These are phyloP conservation scores for Sporothrix protearum DNA, from an alignment of 2,329 filamentous ascomycete genomes.

Conservation along the genomic window DNA sequence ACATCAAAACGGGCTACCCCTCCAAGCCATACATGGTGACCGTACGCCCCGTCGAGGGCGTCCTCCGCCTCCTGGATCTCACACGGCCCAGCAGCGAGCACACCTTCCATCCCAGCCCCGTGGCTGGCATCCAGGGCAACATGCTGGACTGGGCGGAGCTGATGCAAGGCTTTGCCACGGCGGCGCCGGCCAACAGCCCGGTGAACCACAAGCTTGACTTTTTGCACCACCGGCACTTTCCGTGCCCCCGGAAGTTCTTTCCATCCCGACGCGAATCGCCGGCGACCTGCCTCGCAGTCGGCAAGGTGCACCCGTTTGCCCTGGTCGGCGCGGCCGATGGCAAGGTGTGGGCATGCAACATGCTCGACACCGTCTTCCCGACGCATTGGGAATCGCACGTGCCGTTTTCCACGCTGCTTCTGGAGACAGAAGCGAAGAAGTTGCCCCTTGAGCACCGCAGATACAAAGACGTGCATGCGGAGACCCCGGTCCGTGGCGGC, in stretches of 20 bases:
- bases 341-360: constrained; percentile 40
- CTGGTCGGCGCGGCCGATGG: constrained; percentile 51
- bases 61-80: constrained; percentile 52
- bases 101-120: constrained; percentile 51
- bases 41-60: constrained; percentile 53
- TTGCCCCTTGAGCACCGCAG: too few relatives aligned
- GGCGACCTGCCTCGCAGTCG: constrained; percentile 50
- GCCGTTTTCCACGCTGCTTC: constrained; percentile 43
- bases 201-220: constrained; percentile 53
- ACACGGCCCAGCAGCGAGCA: constrained; percentile 50
- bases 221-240: constrained; percentile 51
- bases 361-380: constrained; percentile 43
- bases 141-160: constrained; percentile 55
- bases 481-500: background rate
- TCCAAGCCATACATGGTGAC: constrained; percentile 55
- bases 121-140: constrained; percentile 51
- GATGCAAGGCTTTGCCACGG: constrained; percentile 52
- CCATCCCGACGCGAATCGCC: constrained; percentile 35
- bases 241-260: constrained; percentile 51
- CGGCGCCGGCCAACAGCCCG: constrained; percentile 52
- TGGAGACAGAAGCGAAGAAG: constrained; percentile 51
- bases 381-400: constrained; percentile 38
- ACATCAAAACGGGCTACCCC: constrained; percentile 55
- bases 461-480: too few relatives aligned
- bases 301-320: constrained; percentile 50